Evolutionary conservation across 108 stramenopile species (phyloP).

Genomic region (Skeletonema grethae): DNA sequence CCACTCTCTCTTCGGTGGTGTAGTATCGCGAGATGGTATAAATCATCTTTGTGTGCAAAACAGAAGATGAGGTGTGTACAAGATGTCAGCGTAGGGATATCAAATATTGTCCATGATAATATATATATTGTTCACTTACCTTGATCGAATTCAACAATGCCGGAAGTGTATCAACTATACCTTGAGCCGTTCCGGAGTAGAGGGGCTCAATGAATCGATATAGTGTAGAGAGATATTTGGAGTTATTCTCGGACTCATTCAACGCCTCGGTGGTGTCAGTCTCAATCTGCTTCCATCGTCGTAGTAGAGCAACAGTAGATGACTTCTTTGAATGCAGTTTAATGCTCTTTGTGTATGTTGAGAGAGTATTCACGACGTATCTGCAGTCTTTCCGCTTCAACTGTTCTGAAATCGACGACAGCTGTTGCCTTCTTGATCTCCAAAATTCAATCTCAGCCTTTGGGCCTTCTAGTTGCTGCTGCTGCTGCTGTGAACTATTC

Average conservation of each 20-base stretch:
- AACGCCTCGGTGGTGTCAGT: slow-evolving; percentile 89
- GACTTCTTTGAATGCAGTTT: slow-evolving; percentile 55
- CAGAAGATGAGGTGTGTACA: background rate
- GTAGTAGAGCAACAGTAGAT: slow-evolving; percentile 60
- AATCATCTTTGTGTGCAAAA: slow-evolving; percentile 72
- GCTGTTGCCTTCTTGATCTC: slow-evolving; percentile 84
- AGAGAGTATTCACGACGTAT: slow-evolving; percentile 69
- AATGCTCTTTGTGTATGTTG: slow-evolving; percentile 63
- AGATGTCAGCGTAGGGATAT: background rate
- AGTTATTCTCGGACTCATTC: slow-evolving; percentile 93
- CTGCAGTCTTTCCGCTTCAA: slow-evolving; percentile 81
- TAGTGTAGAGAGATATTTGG: slow-evolving; percentile 89
- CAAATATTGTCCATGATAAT: background rate
- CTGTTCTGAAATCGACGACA: slow-evolving; percentile 87
- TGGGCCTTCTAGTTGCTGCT: slow-evolving; percentile 65
- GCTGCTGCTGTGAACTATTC: background rate
- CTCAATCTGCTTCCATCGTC: slow-evolving; percentile 88
- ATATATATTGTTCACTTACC: slow-evolving; percentile 21
- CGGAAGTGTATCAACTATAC: slow-evolving; percentile 89
- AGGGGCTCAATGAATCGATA: slow-evolving; percentile 90
- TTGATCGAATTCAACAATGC: slow-evolving; percentile 90
- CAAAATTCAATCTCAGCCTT: slow-evolving; percentile 86
- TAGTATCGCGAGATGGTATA: slow-evolving; percentile 88
- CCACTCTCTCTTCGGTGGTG: slow-evolving; percentile 70
- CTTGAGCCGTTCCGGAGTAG: slow-evolving; percentile 78